Evolutionary conservation across 495 filamentous ascomycete species (phyloP).

Genomic region (Aspergillus diversus): DNA sequence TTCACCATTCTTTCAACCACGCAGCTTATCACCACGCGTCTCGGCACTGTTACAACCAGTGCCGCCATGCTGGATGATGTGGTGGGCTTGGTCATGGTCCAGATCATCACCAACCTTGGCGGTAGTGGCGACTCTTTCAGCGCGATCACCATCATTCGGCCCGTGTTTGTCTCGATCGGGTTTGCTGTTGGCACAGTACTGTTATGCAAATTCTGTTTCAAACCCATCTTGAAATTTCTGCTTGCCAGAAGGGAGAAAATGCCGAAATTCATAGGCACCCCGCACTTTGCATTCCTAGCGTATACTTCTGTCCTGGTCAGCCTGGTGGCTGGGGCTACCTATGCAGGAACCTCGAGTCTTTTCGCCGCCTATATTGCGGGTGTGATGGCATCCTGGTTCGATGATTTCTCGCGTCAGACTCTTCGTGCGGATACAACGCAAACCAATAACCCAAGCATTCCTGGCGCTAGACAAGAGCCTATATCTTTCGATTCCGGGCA

Average conservation of each 20-base stretch:
- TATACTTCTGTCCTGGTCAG: constrained; percentile 54
- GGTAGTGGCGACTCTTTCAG: constrained; percentile 36
- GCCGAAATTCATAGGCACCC: constrained; percentile 20
- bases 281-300: constrained; percentile 40
- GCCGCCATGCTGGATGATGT: constrained; percentile 88
- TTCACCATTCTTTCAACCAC: constrained; percentile 70
- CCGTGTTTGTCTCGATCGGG: constrained; percentile 60
- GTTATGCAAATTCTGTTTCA: constrained; percentile 46
- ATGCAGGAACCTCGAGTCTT: constrained; percentile 68
- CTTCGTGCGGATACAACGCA: constrained; percentile 5
- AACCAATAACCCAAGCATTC: not conserved
- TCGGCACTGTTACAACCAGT: constrained; percentile 70
- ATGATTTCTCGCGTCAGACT: constrained; percentile 25
- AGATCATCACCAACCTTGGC: constrained; percentile 61
- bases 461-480: not conserved
- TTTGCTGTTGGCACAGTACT: constrained; percentile 54
- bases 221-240: constrained; percentile 36
- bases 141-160: constrained; percentile 54
- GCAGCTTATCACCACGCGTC: constrained; percentile 57
- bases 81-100: constrained; percentile 77
- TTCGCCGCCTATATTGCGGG: constrained; percentile 75
- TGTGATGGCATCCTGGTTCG: constrained; percentile 59
- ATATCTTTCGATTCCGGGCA: not conserved
- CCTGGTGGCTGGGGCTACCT: constrained; percentile 59
- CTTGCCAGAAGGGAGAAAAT: constrained; percentile 6